Percentiles rank a stretch among this genome's conserved stretches.
phyloP scores from a whole-genome alignment of 1,139 yeast species.

The Blastobotrys elegans region DNA sequence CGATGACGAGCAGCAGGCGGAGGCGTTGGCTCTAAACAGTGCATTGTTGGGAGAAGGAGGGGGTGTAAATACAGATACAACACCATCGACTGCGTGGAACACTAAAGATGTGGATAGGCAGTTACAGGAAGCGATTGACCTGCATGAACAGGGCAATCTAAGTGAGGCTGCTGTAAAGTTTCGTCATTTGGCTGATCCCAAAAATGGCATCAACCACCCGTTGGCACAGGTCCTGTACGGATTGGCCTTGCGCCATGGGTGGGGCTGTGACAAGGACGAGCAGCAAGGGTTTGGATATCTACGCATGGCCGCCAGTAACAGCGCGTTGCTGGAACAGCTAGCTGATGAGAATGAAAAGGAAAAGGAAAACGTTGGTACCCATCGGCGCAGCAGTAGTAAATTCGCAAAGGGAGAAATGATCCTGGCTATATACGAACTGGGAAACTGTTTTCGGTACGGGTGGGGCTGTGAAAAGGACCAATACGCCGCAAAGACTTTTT shows the following conservation, averaged over 20 bases:
- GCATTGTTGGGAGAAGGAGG: too few species aligned
- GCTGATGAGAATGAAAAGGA: constrained; percentile 12
- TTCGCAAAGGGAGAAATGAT: constrained; percentile 29
- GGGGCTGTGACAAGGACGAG: constrained; percentile 31
- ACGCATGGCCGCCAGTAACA: constrained; percentile 28
- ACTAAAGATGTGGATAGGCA: constrained; percentile 20
- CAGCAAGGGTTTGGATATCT: constrained; percentile 27
- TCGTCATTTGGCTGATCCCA: constrained; percentile 26
- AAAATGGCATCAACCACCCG: constrained; percentile 24
- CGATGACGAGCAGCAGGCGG: constrained; percentile 13
- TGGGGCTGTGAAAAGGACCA: constrained; percentile 34
- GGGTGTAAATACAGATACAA: too few species aligned
- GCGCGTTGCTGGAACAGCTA: constrained; percentile 25
- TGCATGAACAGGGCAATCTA: constrained; percentile 29
- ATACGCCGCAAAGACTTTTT: constrained; percentile 29
- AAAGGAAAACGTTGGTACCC: constrained; percentile 5
- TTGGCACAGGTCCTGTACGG: constrained; percentile 34
- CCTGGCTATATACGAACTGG: constrained; percentile 34
- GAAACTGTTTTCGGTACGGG: constrained; percentile 34
- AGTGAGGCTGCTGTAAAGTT: constrained; percentile 25
- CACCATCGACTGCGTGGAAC: constrained; percentile 7
- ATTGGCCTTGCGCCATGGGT: constrained; percentile 34
- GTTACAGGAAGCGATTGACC: constrained; percentile 30
- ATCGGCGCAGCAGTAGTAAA: constrained; percentile 6
- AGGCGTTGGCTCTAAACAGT: constrained; percentile 12